A percentile compares a stretch with the other conserved stretches of the same genome.
Conservation (phyloP, 768 basidiomycete species). For the Boletus rufocinnamomeus region DNA sequence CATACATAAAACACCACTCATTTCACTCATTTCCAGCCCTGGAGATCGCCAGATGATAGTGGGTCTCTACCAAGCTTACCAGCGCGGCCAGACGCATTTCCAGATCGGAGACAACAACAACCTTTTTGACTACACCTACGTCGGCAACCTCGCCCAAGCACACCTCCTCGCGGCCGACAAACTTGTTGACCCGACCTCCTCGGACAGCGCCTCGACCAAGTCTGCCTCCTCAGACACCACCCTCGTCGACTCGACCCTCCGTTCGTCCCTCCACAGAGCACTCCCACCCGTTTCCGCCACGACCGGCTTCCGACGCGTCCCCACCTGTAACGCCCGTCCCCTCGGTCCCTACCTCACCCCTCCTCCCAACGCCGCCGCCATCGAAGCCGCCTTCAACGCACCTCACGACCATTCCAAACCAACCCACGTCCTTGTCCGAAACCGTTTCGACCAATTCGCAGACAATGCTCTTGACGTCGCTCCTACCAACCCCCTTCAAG, state of each 20-base stretch:
- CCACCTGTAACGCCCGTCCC: conserved; percentile 79
- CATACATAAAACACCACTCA: neutral
- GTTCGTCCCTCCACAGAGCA: conserved; percentile 47
- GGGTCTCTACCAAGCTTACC: conserved; percentile 78
- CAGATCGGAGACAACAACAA: conserved; percentile 95
- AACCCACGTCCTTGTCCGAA: conserved; percentile 64
- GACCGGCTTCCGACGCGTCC: conserved; percentile 63
- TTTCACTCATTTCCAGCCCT: conserved; percentile 51
- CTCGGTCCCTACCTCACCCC: conserved; percentile 77
- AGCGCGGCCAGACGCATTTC: conserved; percentile 82
- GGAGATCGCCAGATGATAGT: conserved; percentile 87
- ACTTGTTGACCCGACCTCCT: conserved; percentile 53
- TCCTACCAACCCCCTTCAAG: conserved; percentile 61
- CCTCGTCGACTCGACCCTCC: conserved; percentile 44
- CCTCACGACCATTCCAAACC: conserved; percentile 38
- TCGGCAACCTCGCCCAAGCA: conserved; percentile 92
- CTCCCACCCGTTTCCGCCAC: conserved; percentile 66
- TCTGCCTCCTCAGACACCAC: conserved; percentile 33
- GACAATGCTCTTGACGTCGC: conserved; percentile 55
- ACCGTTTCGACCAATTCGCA: conserved; percentile 80
- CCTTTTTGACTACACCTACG: conserved; percentile 95
- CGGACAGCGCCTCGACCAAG: conserved; percentile 25
- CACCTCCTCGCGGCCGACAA: conserved; percentile 94
- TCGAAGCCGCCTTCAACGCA: conserved; percentile 58
- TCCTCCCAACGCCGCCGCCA: conserved; percentile 55